Conservation (phyloP, 129 eudicot genomes). For the Chrysanthemum makinoi region DNA sequence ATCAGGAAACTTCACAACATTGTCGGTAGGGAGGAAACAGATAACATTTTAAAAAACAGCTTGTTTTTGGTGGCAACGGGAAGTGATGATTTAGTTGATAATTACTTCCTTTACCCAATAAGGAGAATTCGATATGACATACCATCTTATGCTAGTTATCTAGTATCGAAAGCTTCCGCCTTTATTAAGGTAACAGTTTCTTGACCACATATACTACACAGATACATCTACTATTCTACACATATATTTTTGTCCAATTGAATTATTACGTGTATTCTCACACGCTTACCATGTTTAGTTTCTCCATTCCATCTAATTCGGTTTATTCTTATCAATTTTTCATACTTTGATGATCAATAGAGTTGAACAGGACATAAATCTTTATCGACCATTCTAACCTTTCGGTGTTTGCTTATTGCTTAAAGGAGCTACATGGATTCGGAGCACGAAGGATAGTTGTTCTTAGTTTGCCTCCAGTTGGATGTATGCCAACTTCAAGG, state of each 20-base stretch:
- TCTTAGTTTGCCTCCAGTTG: conserved; percentile 39
- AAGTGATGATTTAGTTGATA: conserved; percentile 60
- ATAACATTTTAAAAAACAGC: conserved; percentile 41
- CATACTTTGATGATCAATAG: no score
- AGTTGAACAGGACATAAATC: not conserved
- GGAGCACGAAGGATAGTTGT: conserved; percentile 39
- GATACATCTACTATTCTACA: no score
- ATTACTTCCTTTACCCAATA: conserved; percentile 51
- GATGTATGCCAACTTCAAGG: conserved; percentile 48
- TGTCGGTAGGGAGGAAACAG: conserved; percentile 45
- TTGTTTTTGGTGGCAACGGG: conserved; percentile 50
- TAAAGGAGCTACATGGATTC: conserved; percentile 31
- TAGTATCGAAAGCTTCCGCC: conserved; percentile 44
- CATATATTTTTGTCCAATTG: no score
- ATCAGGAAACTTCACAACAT: conserved; percentile 38
- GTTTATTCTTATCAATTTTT: no score
- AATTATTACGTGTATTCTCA: not conserved
- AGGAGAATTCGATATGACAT: conserved; percentile 39
- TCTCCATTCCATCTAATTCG: not conserved
- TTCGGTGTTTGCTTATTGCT: not conserved
- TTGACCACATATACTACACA: not conserved
- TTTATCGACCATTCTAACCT: not conserved
- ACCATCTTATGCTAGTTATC: conserved; percentile 44
- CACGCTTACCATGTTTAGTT: no score
- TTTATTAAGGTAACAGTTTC: conserved; percentile 50